Conservation (phyloP, 345 rosid genomes). For the Citrus medica region DNA sequence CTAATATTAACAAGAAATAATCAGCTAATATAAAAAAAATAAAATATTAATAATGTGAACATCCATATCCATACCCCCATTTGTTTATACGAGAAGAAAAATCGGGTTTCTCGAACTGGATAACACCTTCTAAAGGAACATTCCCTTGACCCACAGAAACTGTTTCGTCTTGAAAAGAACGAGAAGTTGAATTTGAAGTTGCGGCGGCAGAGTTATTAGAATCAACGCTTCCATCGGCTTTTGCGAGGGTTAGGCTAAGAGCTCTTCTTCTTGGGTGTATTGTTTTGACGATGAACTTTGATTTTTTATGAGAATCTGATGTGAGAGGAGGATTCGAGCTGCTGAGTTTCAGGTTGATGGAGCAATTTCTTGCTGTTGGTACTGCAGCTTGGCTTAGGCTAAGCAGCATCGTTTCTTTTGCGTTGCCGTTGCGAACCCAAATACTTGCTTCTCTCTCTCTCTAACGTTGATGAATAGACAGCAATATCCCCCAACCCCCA, state of each 20-base stretch:
- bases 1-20: neutral
- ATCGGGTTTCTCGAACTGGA: conserved; percentile 75
- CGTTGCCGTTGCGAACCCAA: neutral
- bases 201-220: conserved; percentile 39
- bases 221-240: conserved; percentile 56
- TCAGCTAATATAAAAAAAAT: neutral
- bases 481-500: too few relatives aligned
- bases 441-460: neutral
- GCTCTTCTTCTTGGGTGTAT: conserved; percentile 6
- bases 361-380: conserved; percentile 28
- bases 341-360: conserved; percentile 26
- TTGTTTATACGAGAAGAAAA: conserved; percentile 45
- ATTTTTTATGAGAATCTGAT: conserved; percentile 24
- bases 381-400: conserved; percentile 52
- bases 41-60: too few relatives aligned
- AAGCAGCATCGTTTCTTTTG: conserved; percentile 42
- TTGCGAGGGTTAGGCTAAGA: conserved; percentile 46
- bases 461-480: neutral
- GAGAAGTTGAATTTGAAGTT: conserved; percentile 30
- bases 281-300: conserved; percentile 19
- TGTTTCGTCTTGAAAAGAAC: conserved; percentile 35
- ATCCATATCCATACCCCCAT: conserved; percentile 57
- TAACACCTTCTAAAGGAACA: conserved; percentile 86
- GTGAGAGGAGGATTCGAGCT: conserved; percentile 27
- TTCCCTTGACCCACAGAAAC: conserved; percentile 60